Evolutionary conservation across 2,329 filamentous ascomycete genomes (phyloP).

Genomic region (Camillea tinctor): DNA sequence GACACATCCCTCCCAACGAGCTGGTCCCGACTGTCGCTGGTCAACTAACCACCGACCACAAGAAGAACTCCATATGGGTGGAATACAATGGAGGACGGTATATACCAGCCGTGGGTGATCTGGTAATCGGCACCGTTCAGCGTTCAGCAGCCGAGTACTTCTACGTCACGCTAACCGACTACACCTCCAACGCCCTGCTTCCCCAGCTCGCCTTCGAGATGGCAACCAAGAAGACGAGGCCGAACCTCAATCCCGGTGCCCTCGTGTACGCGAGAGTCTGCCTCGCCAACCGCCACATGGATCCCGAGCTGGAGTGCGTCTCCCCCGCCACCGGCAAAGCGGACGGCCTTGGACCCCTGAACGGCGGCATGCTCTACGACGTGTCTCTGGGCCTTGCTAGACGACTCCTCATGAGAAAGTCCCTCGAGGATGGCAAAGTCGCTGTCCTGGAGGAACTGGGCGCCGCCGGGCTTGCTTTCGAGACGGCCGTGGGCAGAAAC

Average conservation of each 20-base stretch:
- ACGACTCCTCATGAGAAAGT: constrained; percentile 66
- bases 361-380: constrained; percentile 81
- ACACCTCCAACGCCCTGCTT: constrained; percentile 64
- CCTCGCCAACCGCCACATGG: constrained; percentile 76
- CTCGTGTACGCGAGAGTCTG: constrained; percentile 86
- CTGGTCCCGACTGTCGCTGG: constrained; percentile 69
- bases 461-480: constrained; percentile 75
- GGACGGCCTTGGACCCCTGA: constrained; percentile 81
- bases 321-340: constrained; percentile 82
- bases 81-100: constrained; percentile 76
- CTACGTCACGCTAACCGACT: constrained; percentile 72
- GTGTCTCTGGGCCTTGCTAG: constrained; percentile 81
- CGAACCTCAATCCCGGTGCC: constrained; percentile 70
- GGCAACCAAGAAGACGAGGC: constrained; percentile 88
- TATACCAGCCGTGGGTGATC: constrained; percentile 73
- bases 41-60: constrained; percentile 63
- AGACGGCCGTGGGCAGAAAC: constrained; percentile 91
- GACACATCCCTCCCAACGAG: constrained; percentile 74
- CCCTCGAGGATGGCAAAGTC: constrained; percentile 61
- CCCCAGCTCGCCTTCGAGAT: constrained; percentile 91
- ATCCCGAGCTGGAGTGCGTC: constrained; percentile 88
- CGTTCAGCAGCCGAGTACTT: constrained; percentile 75
- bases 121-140: constrained; percentile 83
- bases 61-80: constrained; percentile 77
- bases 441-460: constrained; percentile 79